Evolutionary conservation across 208 protist genomes (phyloP), one percentile per base, ranked within the genome.

Genomic region (Trypanosoma mega): DNA sequence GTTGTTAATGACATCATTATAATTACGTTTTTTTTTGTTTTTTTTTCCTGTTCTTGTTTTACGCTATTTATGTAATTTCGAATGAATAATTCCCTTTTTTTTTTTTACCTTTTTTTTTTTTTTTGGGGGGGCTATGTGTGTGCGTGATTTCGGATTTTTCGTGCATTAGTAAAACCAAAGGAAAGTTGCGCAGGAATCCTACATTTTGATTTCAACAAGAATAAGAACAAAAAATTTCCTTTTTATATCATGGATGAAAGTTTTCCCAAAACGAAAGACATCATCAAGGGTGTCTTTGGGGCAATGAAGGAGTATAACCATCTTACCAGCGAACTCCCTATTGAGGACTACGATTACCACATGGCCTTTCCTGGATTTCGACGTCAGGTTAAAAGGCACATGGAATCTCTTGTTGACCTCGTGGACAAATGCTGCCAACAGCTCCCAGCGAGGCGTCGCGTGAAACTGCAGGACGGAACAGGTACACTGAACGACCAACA

Each of bases 291-390:
- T 20, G 83, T 80, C 0, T 92, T 95, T 49, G 58, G 64, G 21
- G 43, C 62, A 21, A 66, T 95, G 33, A 87, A 87, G 50, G 82
- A 89, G 34, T 92, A 91, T 68, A 78, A 74, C 54, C 84, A 78
- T 26, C 61, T 80, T 2, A 63, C 80, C 6, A 65, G 53, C 1
- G 72, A 84, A 29, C 48, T 95, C 41, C 82, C 88, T 0, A 21
- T 52, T 9, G 78, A 90, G 1, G 88, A 95, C 52, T 91, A 90
- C 45, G 81, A 90, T 36, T 95, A 92, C 62, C 85, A 95, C 60
- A 64, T 79, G 43, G 88, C 83, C 18, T 95, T 95, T 63, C 76
- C 75, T 12, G 85, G 75, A 4, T 95, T 95, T 51, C 77, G 75
- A 20, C 69, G 70, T 56, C 78, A 82, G 37, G 74, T 92, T 7